Evolutionary conservation across 2,329 filamentous ascomycete species (phyloP), one percentile per base, ranked within the genome.

Genomic region (Arthrobotrys megalospora): DNA sequence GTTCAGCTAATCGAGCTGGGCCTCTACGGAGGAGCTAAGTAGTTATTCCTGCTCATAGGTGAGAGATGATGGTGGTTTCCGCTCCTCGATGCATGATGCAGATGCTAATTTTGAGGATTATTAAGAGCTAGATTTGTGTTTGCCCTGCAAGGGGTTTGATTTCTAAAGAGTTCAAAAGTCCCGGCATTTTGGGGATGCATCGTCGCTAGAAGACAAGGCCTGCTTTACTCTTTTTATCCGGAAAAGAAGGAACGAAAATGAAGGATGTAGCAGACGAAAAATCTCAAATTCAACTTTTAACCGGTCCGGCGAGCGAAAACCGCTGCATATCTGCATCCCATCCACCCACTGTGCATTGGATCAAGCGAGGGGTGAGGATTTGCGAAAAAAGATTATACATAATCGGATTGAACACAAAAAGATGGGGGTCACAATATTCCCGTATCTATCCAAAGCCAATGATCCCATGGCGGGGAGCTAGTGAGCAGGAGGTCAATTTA

Each of bases 371-470:
- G 55, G 55, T 14, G 19, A 38, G 48, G 21, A 32, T 41, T 38
- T 36, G 7, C 10, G 12, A 19, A 7, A 41, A 41, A 43, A 12
- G 21, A 19, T 48, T 21, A 21, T 24, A 12, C 8, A 21, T 24
- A 12, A 48, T 48, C 11, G 12, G 45, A 48, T 12, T 48, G 19
- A 48, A 21, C 45, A 16, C 16, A 32, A 43, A 38, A 70, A 38
- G 28, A 43, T 73, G 69, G 69, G 69, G 69, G 69, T 60, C 55
- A 60, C 36, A 36, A 43, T 58, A 21, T 10, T 28, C 16, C 16
- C 11, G 53, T 24, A 60, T 60, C 7, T 60, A 21, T 10, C 12
- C 32, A 14, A 21, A n/a, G 12, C 19, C 7, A 10, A 10, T 24
- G 19, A 5, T 21, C 19, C 55, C 11, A 38, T 41, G n/a, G 55